These are phyloP conservation scores for Capsicum pubescens DNA, from an alignment of 257 asterid genomes.

Conservation along the genomic window DNA sequence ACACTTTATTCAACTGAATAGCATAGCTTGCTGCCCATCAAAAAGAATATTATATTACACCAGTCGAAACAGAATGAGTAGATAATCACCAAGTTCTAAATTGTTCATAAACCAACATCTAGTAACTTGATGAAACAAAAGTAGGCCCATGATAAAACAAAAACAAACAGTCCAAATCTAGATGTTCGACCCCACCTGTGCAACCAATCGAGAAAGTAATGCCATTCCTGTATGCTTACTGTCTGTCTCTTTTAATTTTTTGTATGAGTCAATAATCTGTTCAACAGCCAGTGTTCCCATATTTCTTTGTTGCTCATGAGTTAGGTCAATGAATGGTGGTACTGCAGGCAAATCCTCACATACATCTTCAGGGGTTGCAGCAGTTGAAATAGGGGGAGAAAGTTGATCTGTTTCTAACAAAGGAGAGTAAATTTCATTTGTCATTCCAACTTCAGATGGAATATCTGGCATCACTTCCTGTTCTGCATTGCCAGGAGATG, in stretches of 20 bases:
- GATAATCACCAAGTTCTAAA: background rate
- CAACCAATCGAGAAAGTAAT: constrained; percentile 86
- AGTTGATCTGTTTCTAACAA: constrained; percentile 74
- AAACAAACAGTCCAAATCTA: constrained; percentile 30
- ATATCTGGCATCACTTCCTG: constrained; percentile 45
- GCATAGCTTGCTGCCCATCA: background rate
- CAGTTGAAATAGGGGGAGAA: constrained; percentile 52
- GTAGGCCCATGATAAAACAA: constrained; percentile 30
- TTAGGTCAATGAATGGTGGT: constrained; percentile 64
- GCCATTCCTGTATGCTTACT: constrained; percentile 76
- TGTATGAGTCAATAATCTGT: constrained; percentile 72
- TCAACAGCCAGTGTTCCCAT: constrained; percentile 62
- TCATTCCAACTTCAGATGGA: constrained; percentile 46
- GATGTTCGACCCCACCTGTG: constrained; percentile 64
- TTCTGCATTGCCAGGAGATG: constrained; percentile 53
- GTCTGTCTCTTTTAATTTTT: constrained; percentile 59
- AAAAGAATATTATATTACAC: background rate
- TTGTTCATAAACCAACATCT: constrained; percentile 20
- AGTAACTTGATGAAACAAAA: constrained; percentile 34
- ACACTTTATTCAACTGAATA: constrained; percentile 3
- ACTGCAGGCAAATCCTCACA: constrained; percentile 60
- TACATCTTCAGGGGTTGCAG: constrained; percentile 56
- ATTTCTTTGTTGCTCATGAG: constrained; percentile 62
- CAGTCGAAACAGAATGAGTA: background rate
- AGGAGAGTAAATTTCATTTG: constrained; percentile 76